Conservation (phyloP, 305 asterid genomes). For the Fraxinus sp. region DNA sequence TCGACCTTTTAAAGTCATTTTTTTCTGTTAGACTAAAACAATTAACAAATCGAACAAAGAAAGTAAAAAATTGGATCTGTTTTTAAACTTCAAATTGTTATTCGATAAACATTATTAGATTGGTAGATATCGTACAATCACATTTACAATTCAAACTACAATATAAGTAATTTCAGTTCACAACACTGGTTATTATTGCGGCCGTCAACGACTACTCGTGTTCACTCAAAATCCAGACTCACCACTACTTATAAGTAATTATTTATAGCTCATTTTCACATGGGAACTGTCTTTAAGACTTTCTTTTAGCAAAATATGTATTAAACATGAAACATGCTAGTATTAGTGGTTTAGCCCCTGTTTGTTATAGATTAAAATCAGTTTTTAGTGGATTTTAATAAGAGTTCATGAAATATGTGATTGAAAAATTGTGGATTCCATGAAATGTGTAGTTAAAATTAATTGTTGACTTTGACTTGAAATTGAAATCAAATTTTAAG, state of each 20-base stretch:
- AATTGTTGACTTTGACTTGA: too few relatives aligned
- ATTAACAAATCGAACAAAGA: not conserved
- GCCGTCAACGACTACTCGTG: not conserved
- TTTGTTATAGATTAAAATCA: too few relatives aligned
- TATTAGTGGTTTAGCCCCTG: not conserved
- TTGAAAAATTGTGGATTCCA: too few relatives aligned
- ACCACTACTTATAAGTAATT: not conserved
- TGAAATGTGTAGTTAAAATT: too few relatives aligned
- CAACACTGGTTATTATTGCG: not conserved
- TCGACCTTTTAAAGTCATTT: not conserved
- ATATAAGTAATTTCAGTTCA: too few relatives aligned
- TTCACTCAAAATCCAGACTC: not conserved
- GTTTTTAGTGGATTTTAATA: too few relatives aligned
- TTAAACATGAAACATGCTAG: not conserved
- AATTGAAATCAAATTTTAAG: too few relatives aligned
- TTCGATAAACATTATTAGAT: too few relatives aligned
- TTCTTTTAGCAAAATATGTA: not conserved
- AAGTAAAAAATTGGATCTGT: not conserved
- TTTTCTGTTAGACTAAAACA: too few relatives aligned
- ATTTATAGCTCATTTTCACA: not conserved
- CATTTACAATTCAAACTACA: not conserved
- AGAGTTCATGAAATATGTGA: too few relatives aligned
- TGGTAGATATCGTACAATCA: not conserved
- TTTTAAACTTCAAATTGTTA: not conserved
- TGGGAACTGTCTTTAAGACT: not conserved